These are phyloP conservation scores for Beta lomatogona DNA, from an alignment of 179 eudicot genomes.

Conservation along the genomic window DNA sequence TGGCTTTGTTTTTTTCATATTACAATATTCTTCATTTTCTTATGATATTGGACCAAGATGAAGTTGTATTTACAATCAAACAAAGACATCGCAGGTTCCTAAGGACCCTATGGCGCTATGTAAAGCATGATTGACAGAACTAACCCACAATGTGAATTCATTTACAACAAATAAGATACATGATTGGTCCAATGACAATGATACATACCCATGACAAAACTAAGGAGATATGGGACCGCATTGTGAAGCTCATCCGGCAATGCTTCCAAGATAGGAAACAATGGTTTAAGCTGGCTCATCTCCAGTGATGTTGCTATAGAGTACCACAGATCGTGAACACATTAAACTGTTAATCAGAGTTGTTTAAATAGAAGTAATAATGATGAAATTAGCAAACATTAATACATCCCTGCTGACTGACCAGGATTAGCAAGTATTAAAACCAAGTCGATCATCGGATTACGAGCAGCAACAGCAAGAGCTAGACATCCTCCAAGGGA, in stretches of 20 bases:
- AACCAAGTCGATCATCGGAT: conserved; percentile 70
- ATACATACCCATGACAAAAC: conserved; percentile 68
- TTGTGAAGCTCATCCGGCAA: conserved; percentile 57
- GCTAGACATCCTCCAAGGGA: conserved; percentile 89
- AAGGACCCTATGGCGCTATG: background rate
- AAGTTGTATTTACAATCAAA: background rate
- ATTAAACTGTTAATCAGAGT: conserved; percentile 17
- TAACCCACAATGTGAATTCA: background rate
- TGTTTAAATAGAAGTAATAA: conserved; percentile 14
- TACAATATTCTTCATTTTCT: background rate
- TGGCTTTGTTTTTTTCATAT: background rate
- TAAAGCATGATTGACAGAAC: background rate
- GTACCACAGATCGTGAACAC: conserved; percentile 9
- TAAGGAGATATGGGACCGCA: conserved; percentile 68
- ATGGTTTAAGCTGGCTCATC: conserved; percentile 63
- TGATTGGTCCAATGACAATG: background rate
- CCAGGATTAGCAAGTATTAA: conserved; percentile 85
- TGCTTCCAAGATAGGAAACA: conserved; percentile 61
- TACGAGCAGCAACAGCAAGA: conserved; percentile 78
- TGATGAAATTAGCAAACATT: background rate
- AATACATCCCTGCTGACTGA: conserved; percentile 31
- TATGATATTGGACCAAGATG: background rate
- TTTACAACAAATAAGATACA: background rate
- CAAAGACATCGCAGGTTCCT: background rate
- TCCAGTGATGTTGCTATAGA: conserved; percentile 74